Conservation (phyloP, 169 alveolate species). For the Plasmodium billcollinsi region DNA sequence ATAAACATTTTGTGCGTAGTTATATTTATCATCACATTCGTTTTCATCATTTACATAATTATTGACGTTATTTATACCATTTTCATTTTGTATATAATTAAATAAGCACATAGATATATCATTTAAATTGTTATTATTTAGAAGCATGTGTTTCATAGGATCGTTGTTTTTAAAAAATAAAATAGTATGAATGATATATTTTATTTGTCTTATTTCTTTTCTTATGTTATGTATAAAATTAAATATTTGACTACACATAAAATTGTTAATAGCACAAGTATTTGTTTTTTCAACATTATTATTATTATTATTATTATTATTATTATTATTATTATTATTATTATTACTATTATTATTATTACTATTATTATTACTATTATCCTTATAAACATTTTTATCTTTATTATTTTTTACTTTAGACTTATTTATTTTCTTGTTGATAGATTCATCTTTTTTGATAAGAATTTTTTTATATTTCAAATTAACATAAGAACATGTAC, state of each 20-base stretch:
- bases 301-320: not conserved
- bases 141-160: not conserved
- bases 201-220: constrained; percentile 8
- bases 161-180: constrained; percentile 2
- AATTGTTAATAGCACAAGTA: not conserved
- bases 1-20: too few relatives aligned
- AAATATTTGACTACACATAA: not conserved
- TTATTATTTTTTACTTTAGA: not conserved
- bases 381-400: too few relatives aligned
- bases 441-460: constrained; percentile 3
- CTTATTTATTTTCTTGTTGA: not conserved
- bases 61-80: not conserved
- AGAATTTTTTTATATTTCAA: constrained; percentile 20
- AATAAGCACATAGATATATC: not conserved
- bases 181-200: not conserved
- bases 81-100: constrained; percentile 10
- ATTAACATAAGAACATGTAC: constrained; percentile 23
- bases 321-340: not conserved
- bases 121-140: not conserved
- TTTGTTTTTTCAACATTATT: constrained; percentile 4
- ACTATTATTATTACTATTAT: not conserved
- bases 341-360: constrained; percentile 1
- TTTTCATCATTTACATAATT: too few relatives aligned
- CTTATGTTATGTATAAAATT: not conserved
- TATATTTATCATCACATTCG: too few relatives aligned